Conservation (phyloP, 2,329 filamentous ascomycete genomes). For the Apiospora phragmitis region DNA sequence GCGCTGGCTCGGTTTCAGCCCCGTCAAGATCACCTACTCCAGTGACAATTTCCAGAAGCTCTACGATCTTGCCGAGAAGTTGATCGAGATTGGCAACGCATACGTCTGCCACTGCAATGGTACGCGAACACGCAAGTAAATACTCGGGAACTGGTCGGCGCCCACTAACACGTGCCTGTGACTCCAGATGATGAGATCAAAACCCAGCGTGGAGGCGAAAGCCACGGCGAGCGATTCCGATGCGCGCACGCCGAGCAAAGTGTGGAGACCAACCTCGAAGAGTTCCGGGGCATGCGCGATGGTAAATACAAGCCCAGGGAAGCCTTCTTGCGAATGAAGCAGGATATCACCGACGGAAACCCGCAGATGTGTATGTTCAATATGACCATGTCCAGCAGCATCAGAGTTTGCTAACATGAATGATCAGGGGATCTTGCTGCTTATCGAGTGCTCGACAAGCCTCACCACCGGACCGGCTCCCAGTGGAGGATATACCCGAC, state of each 20-base stretch:
- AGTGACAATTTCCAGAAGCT: slow-evolving; percentile 88
- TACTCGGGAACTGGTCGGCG: too few relatives aligned
- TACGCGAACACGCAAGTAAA: slow-evolving; percentile 24
- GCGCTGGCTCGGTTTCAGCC: slow-evolving; percentile 81
- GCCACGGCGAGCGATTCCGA: slow-evolving; percentile 69
- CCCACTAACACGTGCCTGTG: slow-evolving; percentile 6
- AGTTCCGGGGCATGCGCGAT: slow-evolving; percentile 89
- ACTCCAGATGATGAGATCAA: slow-evolving; percentile 73
- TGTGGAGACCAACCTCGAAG: slow-evolving; percentile 72
- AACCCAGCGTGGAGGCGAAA: slow-evolving; percentile 78
- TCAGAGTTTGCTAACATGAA: neutral
- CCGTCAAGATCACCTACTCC: slow-evolving; percentile 78
- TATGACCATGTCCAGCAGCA: neutral
- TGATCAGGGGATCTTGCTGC: slow-evolving; percentile 77
- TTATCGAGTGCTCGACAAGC: slow-evolving; percentile 73
- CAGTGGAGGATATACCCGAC: slow-evolving; percentile 95
- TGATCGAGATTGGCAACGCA: slow-evolving; percentile 68
- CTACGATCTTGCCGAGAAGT: slow-evolving; percentile 84
- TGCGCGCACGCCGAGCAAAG: slow-evolving; percentile 78
- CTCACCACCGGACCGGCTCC: slow-evolving; percentile 76
- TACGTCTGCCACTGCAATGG: slow-evolving; percentile 88
- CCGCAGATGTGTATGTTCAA: slow-evolving; percentile 64
- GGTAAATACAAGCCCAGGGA: slow-evolving; percentile 85
- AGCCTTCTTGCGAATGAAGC: slow-evolving; percentile 91
- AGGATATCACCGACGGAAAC: slow-evolving; percentile 79